Base-by-base conservation (phyloP, 257 asterid genomes). In the Solanum dulcamara region DNA sequence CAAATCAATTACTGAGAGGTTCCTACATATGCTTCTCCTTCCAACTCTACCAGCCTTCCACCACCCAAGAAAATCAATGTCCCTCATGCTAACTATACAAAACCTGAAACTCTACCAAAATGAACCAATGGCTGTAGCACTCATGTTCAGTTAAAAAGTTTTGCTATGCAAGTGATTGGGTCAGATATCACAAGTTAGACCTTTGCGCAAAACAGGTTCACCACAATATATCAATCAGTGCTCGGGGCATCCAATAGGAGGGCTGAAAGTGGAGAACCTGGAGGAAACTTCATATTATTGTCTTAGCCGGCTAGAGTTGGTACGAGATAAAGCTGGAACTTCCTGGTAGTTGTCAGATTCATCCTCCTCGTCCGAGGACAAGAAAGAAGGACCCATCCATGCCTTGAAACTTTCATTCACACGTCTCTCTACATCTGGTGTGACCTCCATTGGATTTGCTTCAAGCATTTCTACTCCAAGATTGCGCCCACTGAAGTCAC, bases 311-410 rank as follows among this genome's bases (percentile, higher is more conserved):
- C 94, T 84, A 59, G 95, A 90, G 82, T 88, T 72, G 17, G 92
- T 87, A 33, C 85, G 92, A 1, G 89, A 51, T 71, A 83, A 6
- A 81, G 48, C 83, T 15, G 93, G 91, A 72, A 72, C 94, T 89
- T 93, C 97, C 50, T 83, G 89, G 85, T 93, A 93, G 66, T 92
- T 92, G 17, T 92, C 98, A n/a, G 94, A 87, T 83, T 96, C 98
- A 38, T 93, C 98, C 70, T 96, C 99, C 17, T 95, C 98, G 33
- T 96, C 98, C 3, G 99, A 96, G 35, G 99, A 96, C 62, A 96
- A 88, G 87, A 92, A 87, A 51, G 98, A 91, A 12, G 98, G 95
- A 22, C 99, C 98, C 98, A 95, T 95, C 99, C 99, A 96, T 33
- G 98, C 90, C 90, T 94, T 94, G 74, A 96, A 96, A 77, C 98